Evolutionary conservation across 164 flowering plant genomes (phyloP).

Genomic region (Chloranthus sessilifolius): DNA sequence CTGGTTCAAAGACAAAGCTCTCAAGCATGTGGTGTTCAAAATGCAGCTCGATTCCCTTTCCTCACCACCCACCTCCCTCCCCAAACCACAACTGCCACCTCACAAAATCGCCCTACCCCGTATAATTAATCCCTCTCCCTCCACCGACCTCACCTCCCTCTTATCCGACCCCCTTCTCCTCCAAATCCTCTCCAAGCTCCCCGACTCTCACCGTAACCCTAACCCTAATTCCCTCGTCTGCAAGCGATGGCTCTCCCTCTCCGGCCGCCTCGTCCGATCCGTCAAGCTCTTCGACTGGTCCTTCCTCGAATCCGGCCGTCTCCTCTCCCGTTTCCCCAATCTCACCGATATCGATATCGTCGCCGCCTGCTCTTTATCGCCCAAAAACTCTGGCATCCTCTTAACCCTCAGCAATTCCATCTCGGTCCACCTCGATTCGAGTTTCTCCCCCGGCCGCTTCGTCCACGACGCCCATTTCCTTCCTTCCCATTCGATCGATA

Average conservation of each 20-base stretch:
- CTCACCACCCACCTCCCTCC: neutral
- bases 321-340: conserved; percentile 63
- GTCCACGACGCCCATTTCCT: conserved; percentile 27
- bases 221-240: conserved; percentile 53
- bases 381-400: conserved; percentile 26
- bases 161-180: conserved; percentile 57
- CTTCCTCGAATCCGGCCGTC: conserved; percentile 58
- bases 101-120: no score
- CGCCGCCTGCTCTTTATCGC: conserved; percentile 26
- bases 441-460: conserved; percentile 14
- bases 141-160: conserved; percentile 40
- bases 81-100: neutral
- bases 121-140: neutral
- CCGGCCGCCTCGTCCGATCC: conserved; percentile 57
- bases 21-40: conserved; percentile 33
- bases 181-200: conserved; percentile 47
- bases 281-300: conserved; percentile 63
- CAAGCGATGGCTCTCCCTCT: conserved; percentile 67
- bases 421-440: conserved; percentile 35
- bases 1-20: conserved; percentile 22
- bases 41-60: conserved; percentile 23
- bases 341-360: conserved; percentile 39
- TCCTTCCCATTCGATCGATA: conserved; percentile 34
- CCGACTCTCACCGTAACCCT: conserved; percentile 34
- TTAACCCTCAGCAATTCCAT: conserved; percentile 31